Evolutionary conservation across 1,139 yeast species (phyloP), one percentile per base, ranked within the genome.

Genomic region (Scheffersomyces parashehatae): DNA sequence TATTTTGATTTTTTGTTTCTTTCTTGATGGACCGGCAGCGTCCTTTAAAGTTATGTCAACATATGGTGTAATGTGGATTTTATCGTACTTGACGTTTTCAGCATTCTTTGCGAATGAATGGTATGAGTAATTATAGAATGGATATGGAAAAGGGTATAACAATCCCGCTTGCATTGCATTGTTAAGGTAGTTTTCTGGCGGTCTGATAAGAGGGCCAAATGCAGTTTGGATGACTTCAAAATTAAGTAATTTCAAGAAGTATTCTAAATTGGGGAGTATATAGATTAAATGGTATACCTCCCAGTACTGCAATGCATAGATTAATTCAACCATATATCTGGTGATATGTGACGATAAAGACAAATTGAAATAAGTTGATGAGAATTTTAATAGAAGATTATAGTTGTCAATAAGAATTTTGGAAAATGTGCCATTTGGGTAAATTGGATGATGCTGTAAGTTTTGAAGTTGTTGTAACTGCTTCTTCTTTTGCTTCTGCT

Each of bases 61-160:
- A 50, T 74, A 74, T 1, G 77, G 73, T 4, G 52, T 56, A 35
- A 74, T 65, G 4, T 57, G 46, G 3, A 74, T 53, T 14, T 51
- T 55, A 2, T 55, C 46, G 37, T 64, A 59, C 46, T 73, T 73
- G 20, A 55, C 58, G 10, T 56, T 54, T 10, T 60, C 60, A 3
- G 62, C 53, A 13, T 59, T 56, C 4, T 67, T 61, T 38, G 68
- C 64, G 38, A 69, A 61, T 7, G 73, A 60, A 50, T 74, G 79
- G 52, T 69, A 73, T 3, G 77, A 71, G 50, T 64, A 74, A 43
- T 73, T 73, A 53, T 74, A 74, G 47, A 73, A 74, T 31, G 79
- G 78, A 45, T 69, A 74, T 4, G 79, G 79, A 46, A 68, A 73
- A 11, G 79, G 77, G 45, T 70, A 74, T 46, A 70, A 74, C 35